These are phyloP conservation scores for Diaporthe batatas DNA, from an alignment of 2,329 filamentous ascomycete species.

Conservation along the genomic window DNA sequence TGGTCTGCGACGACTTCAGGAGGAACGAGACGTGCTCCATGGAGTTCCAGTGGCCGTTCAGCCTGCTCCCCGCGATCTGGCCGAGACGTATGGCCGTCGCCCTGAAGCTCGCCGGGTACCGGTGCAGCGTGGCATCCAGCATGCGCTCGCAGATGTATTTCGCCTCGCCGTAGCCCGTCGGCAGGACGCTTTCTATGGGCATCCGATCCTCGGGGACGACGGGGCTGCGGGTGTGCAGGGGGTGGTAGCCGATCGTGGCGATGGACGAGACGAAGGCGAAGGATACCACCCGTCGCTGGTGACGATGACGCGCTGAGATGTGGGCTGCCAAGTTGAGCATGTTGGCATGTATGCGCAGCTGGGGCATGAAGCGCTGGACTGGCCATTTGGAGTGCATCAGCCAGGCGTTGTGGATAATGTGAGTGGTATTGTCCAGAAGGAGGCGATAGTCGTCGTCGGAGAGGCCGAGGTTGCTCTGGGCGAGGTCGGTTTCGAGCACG, in stretches of 20 bases:
- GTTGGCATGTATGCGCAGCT: slow-evolving; percentile 58
- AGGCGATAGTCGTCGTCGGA: slow-evolving; percentile 51
- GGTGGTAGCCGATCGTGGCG: slow-evolving; percentile 50
- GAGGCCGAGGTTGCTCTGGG: slow-evolving; percentile 59
- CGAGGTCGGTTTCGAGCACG: slow-evolving; percentile 57
- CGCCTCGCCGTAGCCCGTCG: slow-evolving; percentile 65
- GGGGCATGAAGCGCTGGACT: slow-evolving; percentile 55
- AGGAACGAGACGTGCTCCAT: slow-evolving; percentile 64
- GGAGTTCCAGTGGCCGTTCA: slow-evolving; percentile 67
- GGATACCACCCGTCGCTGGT: slow-evolving; percentile 41
- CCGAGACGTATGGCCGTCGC: slow-evolving; percentile 60
- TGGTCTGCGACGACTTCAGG: slow-evolving; percentile 58
- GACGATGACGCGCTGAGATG: not conserved
- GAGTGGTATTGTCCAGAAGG: slow-evolving; percentile 57
- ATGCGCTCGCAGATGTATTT: slow-evolving; percentile 65
- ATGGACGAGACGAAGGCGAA: slow-evolving; percentile 62
- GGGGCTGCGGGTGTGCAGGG: slow-evolving; percentile 41
- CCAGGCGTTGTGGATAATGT: slow-evolving; percentile 68
- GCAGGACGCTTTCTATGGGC: slow-evolving; percentile 55
- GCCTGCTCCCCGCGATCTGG: slow-evolving; percentile 65
- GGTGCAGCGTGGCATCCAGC: slow-evolving; percentile 61
- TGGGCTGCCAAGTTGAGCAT: slow-evolving; percentile 58
- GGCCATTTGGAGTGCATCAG: slow-evolving; percentile 60
- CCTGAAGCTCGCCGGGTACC: slow-evolving; percentile 56
- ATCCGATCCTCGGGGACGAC: slow-evolving; percentile 60